These are phyloP conservation scores for Pythium insidiosum DNA, from an alignment of 352 stramenopile genomes.

Conservation along the genomic window DNA sequence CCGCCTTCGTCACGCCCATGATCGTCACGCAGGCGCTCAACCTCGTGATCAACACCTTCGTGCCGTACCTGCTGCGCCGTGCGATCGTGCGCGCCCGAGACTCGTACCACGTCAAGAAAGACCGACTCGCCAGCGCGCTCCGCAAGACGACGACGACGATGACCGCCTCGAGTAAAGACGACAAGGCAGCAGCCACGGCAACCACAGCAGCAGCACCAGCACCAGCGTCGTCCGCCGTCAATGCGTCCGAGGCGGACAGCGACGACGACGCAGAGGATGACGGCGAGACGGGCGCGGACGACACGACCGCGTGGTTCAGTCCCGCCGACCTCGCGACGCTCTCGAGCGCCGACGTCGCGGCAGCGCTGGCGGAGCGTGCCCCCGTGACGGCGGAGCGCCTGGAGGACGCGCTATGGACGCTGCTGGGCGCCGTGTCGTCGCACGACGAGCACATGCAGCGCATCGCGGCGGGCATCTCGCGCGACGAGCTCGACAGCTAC, in stretches of 20 bases:
- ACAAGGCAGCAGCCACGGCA: neutral
- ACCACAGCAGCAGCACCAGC: neutral
- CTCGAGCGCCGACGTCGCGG: constrained; percentile 21
- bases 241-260: too few relatives aligned
- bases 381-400: constrained; percentile 26
- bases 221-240: neutral
- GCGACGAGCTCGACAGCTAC: constrained; percentile 33
- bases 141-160: neutral
- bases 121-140: constrained; percentile 23
- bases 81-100: constrained; percentile 37
- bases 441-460: constrained; percentile 45
- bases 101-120: constrained; percentile 46
- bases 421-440: constrained; percentile 30
- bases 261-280: neutral
- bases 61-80: constrained; percentile 37
- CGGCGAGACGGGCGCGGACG: constrained; percentile 3
- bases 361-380: constrained; percentile 28
- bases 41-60: constrained; percentile 59
- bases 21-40: constrained; percentile 66
- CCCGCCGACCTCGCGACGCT: constrained; percentile 14
- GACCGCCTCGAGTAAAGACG: neutral
- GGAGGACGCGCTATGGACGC: constrained; percentile 21
- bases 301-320: constrained; percentile 20
- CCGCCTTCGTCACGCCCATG: constrained; percentile 57
- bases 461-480: constrained; percentile 28